Evolutionary conservation across 306 rosid genomes (phyloP), one percentile per base, ranked within the genome.

Genomic region (Cucumis cinereus): DNA sequence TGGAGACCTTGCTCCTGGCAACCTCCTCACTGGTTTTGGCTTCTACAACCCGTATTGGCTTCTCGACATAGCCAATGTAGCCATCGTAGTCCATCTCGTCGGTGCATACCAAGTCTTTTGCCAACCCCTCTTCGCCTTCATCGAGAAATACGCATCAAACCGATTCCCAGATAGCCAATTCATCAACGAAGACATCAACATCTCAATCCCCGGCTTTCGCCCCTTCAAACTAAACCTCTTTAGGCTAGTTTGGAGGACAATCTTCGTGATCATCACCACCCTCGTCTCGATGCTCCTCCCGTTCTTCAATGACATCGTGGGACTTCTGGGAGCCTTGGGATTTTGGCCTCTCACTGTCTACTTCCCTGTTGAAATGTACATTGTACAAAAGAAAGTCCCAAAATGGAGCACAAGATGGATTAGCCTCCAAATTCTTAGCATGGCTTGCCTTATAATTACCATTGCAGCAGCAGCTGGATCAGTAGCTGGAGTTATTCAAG

Each of bases 21-120:
- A 92, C 81, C 91, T 92, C 61, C 91, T 92, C 56, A 89, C 98
- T 33, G 98, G 98, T 6, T 92, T 90, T 79, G 98, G 91, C 13
- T 90, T 84, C 88, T 88, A 82, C 78, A 88, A 90, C 78, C 96
- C 96, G 20, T 90, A 24, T 77, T 92, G 98, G 98, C 87, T 90
- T 20, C 43, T 90, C 55, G 94, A 92, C 83, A 90, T 90, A 30
- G 98, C 96, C 3, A 90, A 92, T 77, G 90, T 78, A 2, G 96
- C 98, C n/a, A 88, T 92, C 30, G 96, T 90, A 20, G 59, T 90
- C 77, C 98, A 92, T 66, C 92, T 92, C 13, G 85, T 90, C 30
- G 98, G 96, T 49, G 94, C 96, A 41, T 92, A 92, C 89, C 98
- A 90, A 85, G 96, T 92, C 20, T 89, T 78, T 58, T 52, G 89